A percentile compares a stretch with the other conserved stretches of the same genome.
These are phyloP conservation scores for Solanum medicagineum DNA, from an alignment of 257 asterid species.

Conservation along the genomic window DNA sequence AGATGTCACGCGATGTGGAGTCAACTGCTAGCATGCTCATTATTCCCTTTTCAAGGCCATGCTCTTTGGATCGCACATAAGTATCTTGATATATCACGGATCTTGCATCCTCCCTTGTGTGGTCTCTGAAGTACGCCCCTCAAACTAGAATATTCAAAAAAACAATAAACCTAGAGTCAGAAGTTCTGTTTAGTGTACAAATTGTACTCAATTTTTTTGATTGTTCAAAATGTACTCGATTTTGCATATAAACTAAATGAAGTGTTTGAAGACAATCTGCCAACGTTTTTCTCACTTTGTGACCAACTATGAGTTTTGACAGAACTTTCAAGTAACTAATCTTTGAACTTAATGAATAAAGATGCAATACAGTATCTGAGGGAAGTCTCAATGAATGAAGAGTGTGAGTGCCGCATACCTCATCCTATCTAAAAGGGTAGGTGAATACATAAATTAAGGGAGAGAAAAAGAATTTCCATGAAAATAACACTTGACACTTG, in stretches of 20 bases:
- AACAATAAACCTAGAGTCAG: conserved; percentile 18
- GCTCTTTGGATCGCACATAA: background rate
- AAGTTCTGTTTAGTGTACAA: conserved; percentile 15
- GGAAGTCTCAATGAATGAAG: background rate
- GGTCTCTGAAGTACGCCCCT: conserved; percentile 5
- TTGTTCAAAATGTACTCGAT: conserved; percentile 2
- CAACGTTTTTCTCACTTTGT: background rate
- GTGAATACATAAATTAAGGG: background rate
- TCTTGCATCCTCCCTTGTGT: background rate
- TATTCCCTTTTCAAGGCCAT: conserved; percentile 1
- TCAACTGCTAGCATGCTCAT: conserved; percentile 48
- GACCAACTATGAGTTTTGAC: background rate
- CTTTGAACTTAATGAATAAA: background rate
- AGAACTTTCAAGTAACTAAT: background rate
- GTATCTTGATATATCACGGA: conserved; percentile 9
- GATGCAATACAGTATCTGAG: background rate
- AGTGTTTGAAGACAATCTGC: background rate
- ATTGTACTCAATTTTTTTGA: background rate
- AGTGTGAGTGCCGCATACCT: background rate
- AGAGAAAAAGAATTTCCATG: background rate
- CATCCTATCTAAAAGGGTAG: background rate
- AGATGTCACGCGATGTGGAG: conserved; percentile 63
- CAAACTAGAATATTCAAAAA: conserved; percentile 10
- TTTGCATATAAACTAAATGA: background rate
- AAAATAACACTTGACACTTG: background rate